These are phyloP conservation scores for Calocera cornea DNA, from an alignment of 768 basidiomycete species.

Conservation along the genomic window DNA sequence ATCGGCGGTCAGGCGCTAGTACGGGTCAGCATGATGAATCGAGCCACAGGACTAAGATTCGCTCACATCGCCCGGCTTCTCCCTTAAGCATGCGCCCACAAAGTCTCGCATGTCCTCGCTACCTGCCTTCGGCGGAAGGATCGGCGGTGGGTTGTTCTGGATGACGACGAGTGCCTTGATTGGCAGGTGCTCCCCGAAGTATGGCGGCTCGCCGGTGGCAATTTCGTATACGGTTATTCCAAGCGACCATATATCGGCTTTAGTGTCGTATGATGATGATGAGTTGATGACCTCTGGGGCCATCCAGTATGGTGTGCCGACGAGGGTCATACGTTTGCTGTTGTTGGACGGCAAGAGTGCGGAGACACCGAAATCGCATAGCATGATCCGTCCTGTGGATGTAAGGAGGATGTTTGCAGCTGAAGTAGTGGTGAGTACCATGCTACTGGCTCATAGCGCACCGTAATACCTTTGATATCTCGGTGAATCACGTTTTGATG, in stretches of 20 bases:
- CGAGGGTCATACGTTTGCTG: conserved; percentile 90
- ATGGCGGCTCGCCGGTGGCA: conserved; percentile 86
- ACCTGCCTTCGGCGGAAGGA: conserved; percentile 62
- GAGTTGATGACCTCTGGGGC: conserved; percentile 91
- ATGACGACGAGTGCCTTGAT: conserved; percentile 83
- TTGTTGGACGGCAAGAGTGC: conserved; percentile 71
- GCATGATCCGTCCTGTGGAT: conserved; percentile 75
- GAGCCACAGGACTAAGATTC: background rate
- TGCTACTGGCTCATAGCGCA: no score
- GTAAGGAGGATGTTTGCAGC: conserved; percentile 92
- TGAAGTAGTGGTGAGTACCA: conserved; percentile 15
- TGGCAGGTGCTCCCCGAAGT: conserved; percentile 70
- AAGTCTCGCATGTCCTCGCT: conserved; percentile 82
- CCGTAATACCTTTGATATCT: conserved; percentile 76
- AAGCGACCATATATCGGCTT: conserved; percentile 96
- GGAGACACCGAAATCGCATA: conserved; percentile 97
- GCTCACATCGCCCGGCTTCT: conserved; percentile 63
- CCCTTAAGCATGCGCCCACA: conserved; percentile 65
- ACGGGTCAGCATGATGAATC: background rate
- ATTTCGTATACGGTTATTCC: conserved; percentile 96
- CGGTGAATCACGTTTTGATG: conserved; percentile 90
- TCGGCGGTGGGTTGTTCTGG: conserved; percentile 69
- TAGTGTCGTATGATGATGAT: conserved; percentile 85
- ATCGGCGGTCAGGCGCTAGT: conserved; percentile 75
- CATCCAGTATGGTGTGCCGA: conserved; percentile 99